Base-by-base conservation (phyloP, 2,329 filamentous ascomycete genomes). In the Trichoderma simmonsii region DNA sequence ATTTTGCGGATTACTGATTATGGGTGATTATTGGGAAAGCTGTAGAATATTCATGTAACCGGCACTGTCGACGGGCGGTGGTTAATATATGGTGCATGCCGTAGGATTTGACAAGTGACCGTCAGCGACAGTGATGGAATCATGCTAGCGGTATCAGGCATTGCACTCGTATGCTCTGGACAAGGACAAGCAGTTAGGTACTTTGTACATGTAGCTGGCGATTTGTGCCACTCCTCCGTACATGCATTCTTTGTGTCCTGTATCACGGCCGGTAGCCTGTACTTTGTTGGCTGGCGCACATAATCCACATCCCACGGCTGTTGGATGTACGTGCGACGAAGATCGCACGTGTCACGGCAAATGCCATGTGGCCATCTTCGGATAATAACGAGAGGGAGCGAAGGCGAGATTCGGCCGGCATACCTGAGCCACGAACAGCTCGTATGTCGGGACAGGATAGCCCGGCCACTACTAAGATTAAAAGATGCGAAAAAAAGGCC, bases 281-380 rank as follows among this genome's bases (percentile, higher is more conserved):
- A 34, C 36, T n/a, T 43, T 36, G 28, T 61, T 61, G 66, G 56
- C 36, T 59, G 64, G 64, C 51, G 30, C 36, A 54, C 32, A 57
- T 57, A 32, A 60, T 60, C 28, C 57, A 60, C 57, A 60, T 60
- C 30, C 18, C 57, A 30, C 30, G 28, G 28, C 57, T 69, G 66
- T 59, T 69, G 60, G 71, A 32, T 66, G 66, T 66, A 32, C 51
- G 26, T 65, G 66, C 66, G 60, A 65, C 71, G 71, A 70, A 56
- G 66, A 72, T 72, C 66, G 65, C 71, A 72, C 71, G 71, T 70
- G 71, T 70, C 51, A 65, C 71, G 71, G 71, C 71, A 65, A 72
- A 57, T 65, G 66, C 71, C 71, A 72, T 72, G 71, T 72, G 71
- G 71, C 71, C 69, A 63, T 39, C 28, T 48, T 66, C 56, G 56